Conservation (phyloP, 768 basidiomycete genomes). For the Psilocybe cyanescens region DNA sequence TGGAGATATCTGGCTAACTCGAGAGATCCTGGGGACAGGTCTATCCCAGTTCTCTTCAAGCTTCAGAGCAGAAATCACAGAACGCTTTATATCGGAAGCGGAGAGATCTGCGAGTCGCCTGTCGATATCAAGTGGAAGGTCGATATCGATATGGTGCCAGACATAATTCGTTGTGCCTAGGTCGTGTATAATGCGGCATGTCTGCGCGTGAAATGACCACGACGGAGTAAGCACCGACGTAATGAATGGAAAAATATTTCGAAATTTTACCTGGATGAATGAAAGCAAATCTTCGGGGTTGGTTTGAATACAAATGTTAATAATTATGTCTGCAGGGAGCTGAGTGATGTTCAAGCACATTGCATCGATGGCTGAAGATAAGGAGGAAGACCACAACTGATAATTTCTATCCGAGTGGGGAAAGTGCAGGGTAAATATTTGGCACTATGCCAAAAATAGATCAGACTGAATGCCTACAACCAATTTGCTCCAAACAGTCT, state of each 20-base stretch:
- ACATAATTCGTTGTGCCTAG: conserved; percentile 53
- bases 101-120: conserved; percentile 34
- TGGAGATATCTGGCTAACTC: conserved; percentile 35
- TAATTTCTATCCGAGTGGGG: no score
- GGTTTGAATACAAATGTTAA: conserved; percentile 16
- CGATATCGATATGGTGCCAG: conserved; percentile 54
- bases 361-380: background rate
- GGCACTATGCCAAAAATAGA: no score
- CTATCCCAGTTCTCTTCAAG: conserved; percentile 58
- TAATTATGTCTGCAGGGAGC: conserved; percentile 19
- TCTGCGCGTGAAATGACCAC: conserved; percentile 13
- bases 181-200: conserved; percentile 62
- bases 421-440: no score
- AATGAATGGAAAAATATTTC: conserved; percentile 36
- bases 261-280: background rate
- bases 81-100: conserved; percentile 42
- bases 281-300: conserved; percentile 39
- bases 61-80: conserved; percentile 45
- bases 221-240: background rate
- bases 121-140: conserved; percentile 49
- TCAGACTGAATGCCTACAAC: no score
- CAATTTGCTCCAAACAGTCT: no score
- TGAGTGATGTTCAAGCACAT: conserved; percentile 8
- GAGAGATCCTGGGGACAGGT: conserved; percentile 35
- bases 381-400: no score